Evolutionary conservation across 192 early-diverging fungal genomes (phyloP).

Genomic region (Rhizophagus sp.): DNA sequence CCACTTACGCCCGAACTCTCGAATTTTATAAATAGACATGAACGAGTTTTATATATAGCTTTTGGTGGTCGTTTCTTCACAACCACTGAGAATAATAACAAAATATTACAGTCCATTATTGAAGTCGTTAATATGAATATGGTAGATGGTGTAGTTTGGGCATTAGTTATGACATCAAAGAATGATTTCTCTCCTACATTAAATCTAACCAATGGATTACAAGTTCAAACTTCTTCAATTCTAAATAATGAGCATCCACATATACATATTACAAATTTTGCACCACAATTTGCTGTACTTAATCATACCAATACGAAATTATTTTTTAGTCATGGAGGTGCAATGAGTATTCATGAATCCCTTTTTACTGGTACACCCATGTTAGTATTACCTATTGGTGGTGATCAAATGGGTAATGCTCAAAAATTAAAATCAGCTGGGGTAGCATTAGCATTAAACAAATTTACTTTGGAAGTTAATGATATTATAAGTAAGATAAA

Average conservation of each 20-base stretch:
- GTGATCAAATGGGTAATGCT: too few relatives aligned
- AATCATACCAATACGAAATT: conserved; percentile 28
- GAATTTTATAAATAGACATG: conserved; percentile 27
- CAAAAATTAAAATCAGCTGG: too few relatives aligned
- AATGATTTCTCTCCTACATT: neutral
- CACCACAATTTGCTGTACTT: conserved; percentile 38
- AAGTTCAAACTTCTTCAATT: neutral
- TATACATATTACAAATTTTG: conserved; percentile 25
- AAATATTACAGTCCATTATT: conserved; percentile 33
- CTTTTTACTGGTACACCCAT: conserved; percentile 19
- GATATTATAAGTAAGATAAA: too few relatives aligned
- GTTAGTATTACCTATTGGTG: too few relatives aligned
- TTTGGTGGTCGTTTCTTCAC: conserved; percentile 34
- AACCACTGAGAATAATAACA: neutral
- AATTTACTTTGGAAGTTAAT: too few relatives aligned
- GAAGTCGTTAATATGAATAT: conserved; percentile 28
- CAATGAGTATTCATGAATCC: too few relatives aligned
- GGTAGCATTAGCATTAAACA: too few relatives aligned
- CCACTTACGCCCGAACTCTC: neutral
- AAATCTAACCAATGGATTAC: neutral
- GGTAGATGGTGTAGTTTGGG: conserved; percentile 42
- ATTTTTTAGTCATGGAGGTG: neutral
- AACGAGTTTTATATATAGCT: conserved; percentile 32
- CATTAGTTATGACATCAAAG: neutral
- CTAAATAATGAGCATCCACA: conserved; percentile 14